Evolutionary conservation across 306 rosid species (phyloP), one percentile per base, ranked within the genome.

Genomic region (Trifolium repens): DNA sequence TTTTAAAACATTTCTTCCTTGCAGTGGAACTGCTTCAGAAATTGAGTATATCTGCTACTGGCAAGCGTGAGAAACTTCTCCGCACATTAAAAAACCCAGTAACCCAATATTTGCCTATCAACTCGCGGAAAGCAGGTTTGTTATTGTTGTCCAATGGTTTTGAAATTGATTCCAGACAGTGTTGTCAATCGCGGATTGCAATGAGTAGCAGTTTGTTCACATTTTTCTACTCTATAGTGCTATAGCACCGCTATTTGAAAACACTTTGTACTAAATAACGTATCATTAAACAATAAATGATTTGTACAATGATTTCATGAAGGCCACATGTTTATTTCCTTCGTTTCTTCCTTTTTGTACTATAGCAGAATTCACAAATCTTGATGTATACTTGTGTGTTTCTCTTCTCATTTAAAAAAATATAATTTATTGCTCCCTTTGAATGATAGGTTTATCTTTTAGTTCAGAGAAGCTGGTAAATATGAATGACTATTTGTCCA

Each of bases 381-480:
- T 40, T 49, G 24, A 64, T 72, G 58, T 42, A 42, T 12, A 9
- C 12, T 8, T 9, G 11, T 42, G 47, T 42, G 47, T 42, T 42
- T 42, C 47, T 42, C 47, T 42, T 22, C 24, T 22, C 24, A n/a
- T n/a, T 9, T 27, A 27, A 27, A 27, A 27, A 27, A 27, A 27
- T 27, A 27, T 27, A 27, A 27, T 27, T 27, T 1, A 27, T 27
- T 27, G 30, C 3, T 27, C 30, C 30, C 30, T 27, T 27, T 27
- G 47, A 42, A 42, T 3, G 13, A 42, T 81, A 91, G 65, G 65
- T 40, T 63, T 93, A 70, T 93, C 98, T 0, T 78, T 81, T 72
- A 91, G 96, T 75, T 89, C 93, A 5, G 80, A 89, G 15, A 91
- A 89, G 84, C 82, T 91, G 71, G 89, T 93, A 40, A 17, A 70